phyloP scores from a whole-genome alignment of 2,329 filamentous ascomycete genomes.

The Onygenales sp. region DNA sequence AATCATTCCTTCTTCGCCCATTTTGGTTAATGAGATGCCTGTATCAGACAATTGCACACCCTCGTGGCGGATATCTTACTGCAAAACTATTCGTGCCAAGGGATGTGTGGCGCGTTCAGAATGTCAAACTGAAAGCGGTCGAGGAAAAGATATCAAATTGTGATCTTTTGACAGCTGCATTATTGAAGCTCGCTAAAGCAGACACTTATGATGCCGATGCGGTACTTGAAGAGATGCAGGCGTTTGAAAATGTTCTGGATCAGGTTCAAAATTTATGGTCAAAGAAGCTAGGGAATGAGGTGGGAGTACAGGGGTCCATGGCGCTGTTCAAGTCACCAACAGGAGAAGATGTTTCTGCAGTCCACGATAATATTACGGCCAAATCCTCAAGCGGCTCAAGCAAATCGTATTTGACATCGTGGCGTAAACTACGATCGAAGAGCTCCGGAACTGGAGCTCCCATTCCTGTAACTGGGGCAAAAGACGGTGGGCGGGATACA shows the following conservation, averaged over 20 bases:
- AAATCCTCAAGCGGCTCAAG: conserved; percentile 53
- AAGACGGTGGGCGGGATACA: conserved; percentile 48
- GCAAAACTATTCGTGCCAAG: conserved; percentile 85
- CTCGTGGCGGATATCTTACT: conserved; percentile 83
- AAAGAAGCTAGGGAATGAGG: conserved; percentile 87
- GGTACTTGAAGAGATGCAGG: conserved; percentile 87
- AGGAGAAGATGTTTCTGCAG: conserved; percentile 37
- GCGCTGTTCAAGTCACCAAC: conserved; percentile 60
- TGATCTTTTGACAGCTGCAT: conserved; percentile 78
- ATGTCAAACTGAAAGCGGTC: conserved; percentile 80
- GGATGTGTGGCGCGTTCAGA: conserved; percentile 89
- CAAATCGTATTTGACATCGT: conserved; percentile 74
- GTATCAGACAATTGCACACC: conserved; percentile 85
- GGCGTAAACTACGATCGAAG: conserved; percentile 84
- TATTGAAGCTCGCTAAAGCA: conserved; percentile 72
- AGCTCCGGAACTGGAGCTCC: conserved; percentile 55
- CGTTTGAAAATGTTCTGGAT: conserved; percentile 74
- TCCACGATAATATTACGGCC: conserved; percentile 15
- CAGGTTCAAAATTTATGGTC: conserved; percentile 66
- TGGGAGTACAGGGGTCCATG: conserved; percentile 69
- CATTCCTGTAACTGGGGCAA: conserved; percentile 21
- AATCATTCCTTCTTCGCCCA: conserved; percentile 77
- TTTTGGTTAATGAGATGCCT: conserved; percentile 97
- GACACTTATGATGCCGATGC: conserved; percentile 88
- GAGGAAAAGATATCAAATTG: conserved; percentile 93